These are phyloP conservation scores for Fraxinus xanthoxyloides DNA, from an alignment of 305 asterid genomes.

Conservation along the genomic window DNA sequence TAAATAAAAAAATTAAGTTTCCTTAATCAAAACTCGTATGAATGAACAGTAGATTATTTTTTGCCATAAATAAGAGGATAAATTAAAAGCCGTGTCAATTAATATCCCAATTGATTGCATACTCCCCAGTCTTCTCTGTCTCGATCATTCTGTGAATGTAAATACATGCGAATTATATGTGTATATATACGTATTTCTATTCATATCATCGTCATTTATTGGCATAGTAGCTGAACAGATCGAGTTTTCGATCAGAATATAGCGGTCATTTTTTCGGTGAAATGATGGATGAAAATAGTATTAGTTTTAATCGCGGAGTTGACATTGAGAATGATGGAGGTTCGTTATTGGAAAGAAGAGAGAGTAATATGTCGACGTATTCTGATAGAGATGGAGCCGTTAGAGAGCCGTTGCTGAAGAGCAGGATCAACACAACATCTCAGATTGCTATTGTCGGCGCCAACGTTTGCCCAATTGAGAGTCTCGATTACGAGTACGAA, in stretches of 20 bases:
- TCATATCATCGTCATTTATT: neutral
- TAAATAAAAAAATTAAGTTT: no score
- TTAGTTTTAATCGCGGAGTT: conserved; percentile 23
- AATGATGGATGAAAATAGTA: conserved; percentile 28
- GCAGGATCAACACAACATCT: conserved; percentile 70
- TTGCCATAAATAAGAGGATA: neutral
- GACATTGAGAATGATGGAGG: conserved; percentile 52
- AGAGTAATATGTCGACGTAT: conserved; percentile 42
- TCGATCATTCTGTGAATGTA: neutral
- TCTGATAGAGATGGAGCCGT: conserved; percentile 28
- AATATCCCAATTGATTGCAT: neutral
- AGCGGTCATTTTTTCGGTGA: neutral
- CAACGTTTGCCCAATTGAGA: conserved; percentile 79
- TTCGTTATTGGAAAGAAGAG: conserved; percentile 19
- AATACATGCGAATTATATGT: neutral
- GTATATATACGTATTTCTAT: neutral
- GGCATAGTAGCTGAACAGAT: neutral
- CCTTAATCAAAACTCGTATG: neutral
- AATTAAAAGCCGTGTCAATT: neutral
- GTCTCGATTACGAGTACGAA: conserved; percentile 91
- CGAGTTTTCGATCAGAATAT: neutral
- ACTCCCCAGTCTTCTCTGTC: neutral
- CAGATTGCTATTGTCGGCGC: conserved; percentile 94
- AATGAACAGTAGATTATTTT: neutral
- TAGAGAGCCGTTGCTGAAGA: conserved; percentile 58